Base-by-base conservation (phyloP, 371 early-diverging fungal genomes). In the Mucor ambiguus region DNA sequence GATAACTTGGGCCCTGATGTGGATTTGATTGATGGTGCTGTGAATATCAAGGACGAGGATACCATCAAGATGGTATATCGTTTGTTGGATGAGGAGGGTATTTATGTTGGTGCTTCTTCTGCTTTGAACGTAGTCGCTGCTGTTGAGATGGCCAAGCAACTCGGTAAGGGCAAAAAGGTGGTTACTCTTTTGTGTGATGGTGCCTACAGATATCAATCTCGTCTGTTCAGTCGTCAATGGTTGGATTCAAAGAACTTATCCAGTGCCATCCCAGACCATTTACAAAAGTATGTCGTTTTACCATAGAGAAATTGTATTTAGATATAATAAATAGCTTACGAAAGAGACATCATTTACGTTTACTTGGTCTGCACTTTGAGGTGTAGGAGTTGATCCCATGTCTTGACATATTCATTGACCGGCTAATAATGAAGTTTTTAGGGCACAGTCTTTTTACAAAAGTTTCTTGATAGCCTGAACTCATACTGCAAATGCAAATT, bases 91-190 rank as follows among this genome's bases (percentile, higher is more conserved):
- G 93, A 97, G 72, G 97, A 97, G 69, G 97, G 97, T 63, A 89
- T 96, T 44, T 96, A 95, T 66, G 82, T 97, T 20, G 97, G 97
- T 29, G 97, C 97, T 0, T 91, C 92, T 18, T 93, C 95, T 44
- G 97, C 97, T 0, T 73, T 96, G 61, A 96, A 96, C 65, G 95
- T 94, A 4, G 93, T 85, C 16, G 94, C 96, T n/a, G 97, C 97
- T n/a, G 89, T 87, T 57, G 84, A 95, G 76, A 90, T 96, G 86
- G 96, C 97, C 55, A 89, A 92, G 79, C 77, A 86, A 59, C 77
- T 97, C 43, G 95, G 95, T 12, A 90, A 90, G 3, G 94, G 94
- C 69, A 85, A 89, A 67, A 90, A 83, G 54, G 80, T 96, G 67
- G 95, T 91, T 12, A 96, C 97, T 1, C 85, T 96, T 30, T 68